A percentile compares a stretch with the other conserved stretches of the same genome.
Evolutionary conservation across 2,329 filamentous ascomycete genomes (phyloP).

Genomic region (Ceratocystis variospora): DNA sequence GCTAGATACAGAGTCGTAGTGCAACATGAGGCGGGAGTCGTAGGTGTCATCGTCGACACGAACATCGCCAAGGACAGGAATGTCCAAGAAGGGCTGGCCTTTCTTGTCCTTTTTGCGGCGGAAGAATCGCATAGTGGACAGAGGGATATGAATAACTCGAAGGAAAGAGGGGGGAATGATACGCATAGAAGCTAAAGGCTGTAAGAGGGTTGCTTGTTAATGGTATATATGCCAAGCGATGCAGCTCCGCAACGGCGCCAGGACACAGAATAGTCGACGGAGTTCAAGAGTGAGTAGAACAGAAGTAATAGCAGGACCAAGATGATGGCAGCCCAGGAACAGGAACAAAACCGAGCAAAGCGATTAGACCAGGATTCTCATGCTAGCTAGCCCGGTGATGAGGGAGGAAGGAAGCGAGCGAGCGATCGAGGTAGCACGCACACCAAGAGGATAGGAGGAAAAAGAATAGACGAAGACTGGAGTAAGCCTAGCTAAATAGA

Average conservation of each 20-base stretch:
- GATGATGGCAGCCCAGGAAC: background rate
- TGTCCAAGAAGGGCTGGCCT: conserved; percentile 21
- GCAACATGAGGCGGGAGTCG: conserved; percentile 18
- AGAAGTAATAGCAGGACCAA: background rate
- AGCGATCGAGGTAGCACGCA: no score
- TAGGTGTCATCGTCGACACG: conserved; percentile 16
- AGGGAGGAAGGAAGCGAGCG: no score
- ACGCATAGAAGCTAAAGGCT: conserved; percentile 24
- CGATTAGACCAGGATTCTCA: background rate
- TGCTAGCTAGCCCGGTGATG: background rate
- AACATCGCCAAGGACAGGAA: conserved; percentile 21
- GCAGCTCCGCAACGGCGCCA: no score
- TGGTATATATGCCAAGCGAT: no score
- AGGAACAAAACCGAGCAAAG: background rate
- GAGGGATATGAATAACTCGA: background rate
- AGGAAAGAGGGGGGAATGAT: conserved; percentile 20
- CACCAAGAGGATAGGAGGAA: background rate
- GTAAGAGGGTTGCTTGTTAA: background rate
- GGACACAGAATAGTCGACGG: background rate
- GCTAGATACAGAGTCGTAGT: conserved; percentile 28
- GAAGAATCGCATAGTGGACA: conserved; percentile 23
- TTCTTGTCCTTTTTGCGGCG: conserved; percentile 27
- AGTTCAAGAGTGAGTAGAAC: background rate
- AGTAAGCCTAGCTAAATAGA: background rate
- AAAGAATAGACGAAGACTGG: background rate